These are phyloP conservation scores for Gossypioides kirkii DNA, from an alignment of 345 rosid species.

Conservation along the genomic window DNA sequence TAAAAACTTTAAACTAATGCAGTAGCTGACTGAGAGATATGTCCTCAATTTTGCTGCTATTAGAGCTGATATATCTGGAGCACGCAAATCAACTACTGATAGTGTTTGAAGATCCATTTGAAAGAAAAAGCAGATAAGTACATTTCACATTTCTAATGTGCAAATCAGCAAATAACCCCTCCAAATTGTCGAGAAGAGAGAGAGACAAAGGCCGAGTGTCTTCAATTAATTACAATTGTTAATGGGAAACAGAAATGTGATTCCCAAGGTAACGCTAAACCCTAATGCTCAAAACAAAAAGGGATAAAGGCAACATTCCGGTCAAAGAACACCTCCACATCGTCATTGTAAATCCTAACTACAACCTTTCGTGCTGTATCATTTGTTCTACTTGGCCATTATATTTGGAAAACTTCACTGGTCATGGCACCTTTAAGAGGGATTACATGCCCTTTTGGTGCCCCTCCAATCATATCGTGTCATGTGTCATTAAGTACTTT, in stretches of 20 bases:
- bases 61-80: slow-evolving; percentile 47
- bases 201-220: no score
- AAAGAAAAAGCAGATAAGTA: not conserved
- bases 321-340: slow-evolving; percentile 78
- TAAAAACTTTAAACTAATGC: not conserved
- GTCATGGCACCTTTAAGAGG: slow-evolving; percentile 92
- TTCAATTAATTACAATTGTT: no score
- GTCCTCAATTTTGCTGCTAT: slow-evolving; percentile 67
- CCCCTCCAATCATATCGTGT: no score
- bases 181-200: no score
- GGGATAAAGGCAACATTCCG: slow-evolving; percentile 69
- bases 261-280: no score
- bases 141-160: not conserved
- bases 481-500: no score
- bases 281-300: no score
- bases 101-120: slow-evolving; percentile 49
- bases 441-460: slow-evolving; percentile 29
- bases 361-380: slow-evolving; percentile 43
- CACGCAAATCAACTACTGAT: slow-evolving; percentile 63
- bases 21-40: not conserved
- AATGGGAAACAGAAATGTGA: no score
- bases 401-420: slow-evolving; percentile 80
- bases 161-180: no score
- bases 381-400: slow-evolving; percentile 57
- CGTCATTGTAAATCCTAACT: slow-evolving; percentile 84